Conservation (phyloP, 495 filamentous ascomycete species). For the Tuber borchii region DNA sequence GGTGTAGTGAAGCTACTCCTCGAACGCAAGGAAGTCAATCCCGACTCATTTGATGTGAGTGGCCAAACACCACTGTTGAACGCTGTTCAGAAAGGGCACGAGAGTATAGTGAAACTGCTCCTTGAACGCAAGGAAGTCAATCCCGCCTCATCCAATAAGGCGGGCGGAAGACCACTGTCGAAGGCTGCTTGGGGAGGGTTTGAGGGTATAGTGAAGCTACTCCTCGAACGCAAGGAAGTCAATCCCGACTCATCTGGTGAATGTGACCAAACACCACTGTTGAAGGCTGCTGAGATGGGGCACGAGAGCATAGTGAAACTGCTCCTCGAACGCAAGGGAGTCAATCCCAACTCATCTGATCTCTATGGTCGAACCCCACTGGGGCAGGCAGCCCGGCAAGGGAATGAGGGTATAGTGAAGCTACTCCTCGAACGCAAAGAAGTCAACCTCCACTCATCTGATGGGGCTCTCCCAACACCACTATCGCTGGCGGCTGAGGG, state of each 20-base stretch:
- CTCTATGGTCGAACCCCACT: constrained; percentile 38
- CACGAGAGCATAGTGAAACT: neutral
- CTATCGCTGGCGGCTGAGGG: constrained; percentile 42
- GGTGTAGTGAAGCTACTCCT: constrained; percentile 34
- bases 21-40: neutral
- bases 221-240: constrained; percentile 23
- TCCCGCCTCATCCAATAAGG: constrained; percentile 21
- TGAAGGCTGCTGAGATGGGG: neutral
- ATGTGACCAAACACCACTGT: neutral
- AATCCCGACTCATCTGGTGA: constrained; percentile 9
- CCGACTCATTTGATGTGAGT: no score
- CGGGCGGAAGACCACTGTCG: constrained; percentile 35
- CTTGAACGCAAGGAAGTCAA: constrained; percentile 21
- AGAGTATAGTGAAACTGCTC: constrained; percentile 34
- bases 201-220: constrained; percentile 28
- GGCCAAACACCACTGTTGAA: constrained; percentile 41
- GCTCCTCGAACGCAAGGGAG: neutral
- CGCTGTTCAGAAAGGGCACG: constrained; percentile 43
- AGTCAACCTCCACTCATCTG: no score
- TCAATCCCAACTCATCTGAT: neutral
- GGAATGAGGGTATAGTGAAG: constrained; percentile 31
- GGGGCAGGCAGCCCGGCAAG: constrained; percentile 19
- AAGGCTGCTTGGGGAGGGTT: constrained; percentile 24
- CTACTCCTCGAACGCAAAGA: constrained; percentile 33
- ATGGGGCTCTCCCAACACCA: constrained; percentile 40